phyloP scores from a whole-genome alignment of 2,329 filamentous ascomycete species.

The Geosmithia flava region DNA sequence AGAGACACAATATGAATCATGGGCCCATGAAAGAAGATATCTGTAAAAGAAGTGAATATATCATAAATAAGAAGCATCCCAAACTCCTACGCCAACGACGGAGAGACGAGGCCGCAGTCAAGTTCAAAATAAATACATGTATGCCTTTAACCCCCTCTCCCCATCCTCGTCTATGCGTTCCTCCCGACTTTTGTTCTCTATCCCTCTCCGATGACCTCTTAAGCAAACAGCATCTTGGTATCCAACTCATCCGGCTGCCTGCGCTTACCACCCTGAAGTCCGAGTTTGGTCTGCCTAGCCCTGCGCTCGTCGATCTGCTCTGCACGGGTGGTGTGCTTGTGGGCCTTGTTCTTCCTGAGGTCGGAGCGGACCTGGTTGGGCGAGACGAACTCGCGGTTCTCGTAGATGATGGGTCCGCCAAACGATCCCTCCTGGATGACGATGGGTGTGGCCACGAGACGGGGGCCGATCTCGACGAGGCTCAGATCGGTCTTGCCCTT shows the following conservation, averaged over 20 bases:
- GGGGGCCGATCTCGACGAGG: constrained; percentile 85
- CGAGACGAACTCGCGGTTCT: constrained; percentile 94
- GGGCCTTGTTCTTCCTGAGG: constrained; percentile 61
- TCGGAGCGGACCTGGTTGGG: constrained; percentile 90
- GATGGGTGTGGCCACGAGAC: constrained; percentile 87
- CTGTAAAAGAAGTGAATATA: background rate
- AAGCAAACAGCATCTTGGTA: constrained; percentile 65
- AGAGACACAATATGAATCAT: too few relatives aligned
- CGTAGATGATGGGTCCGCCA: constrained; percentile 91
- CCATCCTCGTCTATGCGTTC: background rate
- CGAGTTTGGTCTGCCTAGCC: constrained; percentile 64
- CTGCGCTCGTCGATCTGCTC: constrained; percentile 63
- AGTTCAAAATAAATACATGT: background rate
- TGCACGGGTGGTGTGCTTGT: constrained; percentile 62
- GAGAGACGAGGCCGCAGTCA: background rate
- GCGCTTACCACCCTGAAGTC: constrained; percentile 54
- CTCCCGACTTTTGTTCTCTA: too few relatives aligned
- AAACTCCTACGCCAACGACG: background rate
- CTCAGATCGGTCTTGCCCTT: constrained; percentile 49
- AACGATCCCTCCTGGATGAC: constrained; percentile 87
- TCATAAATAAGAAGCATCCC: background rate
- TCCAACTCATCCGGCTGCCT: constrained; percentile 60
- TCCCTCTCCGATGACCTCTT: constrained; percentile 7
- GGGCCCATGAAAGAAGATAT: too few relatives aligned
- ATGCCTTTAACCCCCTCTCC: background rate